Base-by-base conservation (phyloP, 352 stramenopile genomes). In the Phytophthora rubi region DNA sequence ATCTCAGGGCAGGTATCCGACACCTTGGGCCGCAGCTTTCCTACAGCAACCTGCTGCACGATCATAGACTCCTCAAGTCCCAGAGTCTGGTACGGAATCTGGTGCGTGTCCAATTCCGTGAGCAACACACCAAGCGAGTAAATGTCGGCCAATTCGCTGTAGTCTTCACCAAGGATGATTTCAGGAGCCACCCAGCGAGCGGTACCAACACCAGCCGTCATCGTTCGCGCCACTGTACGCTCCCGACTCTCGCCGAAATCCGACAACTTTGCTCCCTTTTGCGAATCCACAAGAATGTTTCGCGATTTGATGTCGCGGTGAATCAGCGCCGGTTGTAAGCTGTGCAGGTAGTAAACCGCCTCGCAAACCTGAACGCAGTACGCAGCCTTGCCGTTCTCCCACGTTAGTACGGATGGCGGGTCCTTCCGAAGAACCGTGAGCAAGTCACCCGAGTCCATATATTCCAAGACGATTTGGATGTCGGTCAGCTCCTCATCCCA, bases 241-340 rank as follows among this genome's bases (percentile, higher is more conserved):
- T 93, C 82, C 33, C 86, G 82, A 30, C 82, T 91, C 61, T 93
- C 86, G 15, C 86, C 86, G 58, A 93, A 93, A 64, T 92, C 85
- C 0, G 83, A 91, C 23, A 93, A 69, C 65, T 93, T 92, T 1
- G 85, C 85, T 2, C 85, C 85, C 67, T 93, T 93, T 18, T 79
- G 62, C 21, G 73, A 82, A 68, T 93, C 85, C 21, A 98, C 71
- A 12, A 98, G 82, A 62, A 98, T 91, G 73, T 98, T 98, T 23
- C 90, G 87, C 48, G 89, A 95, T 73, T 98, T 98, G 62, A 98
- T 93, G 53, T 98, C 92, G 35, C 91, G 90, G 62, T 98, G 92
- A 73, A 98, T 96, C 39, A 98, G 75, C 42, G 89, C 85, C n/a
- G 89, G 91, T 61, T 90, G 80, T 15, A 93, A 79, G 23, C 80